Evolutionary conservation across 2,329 filamentous ascomycete genomes (phyloP).

Genomic region (Microsporum ferrugineum): DNA sequence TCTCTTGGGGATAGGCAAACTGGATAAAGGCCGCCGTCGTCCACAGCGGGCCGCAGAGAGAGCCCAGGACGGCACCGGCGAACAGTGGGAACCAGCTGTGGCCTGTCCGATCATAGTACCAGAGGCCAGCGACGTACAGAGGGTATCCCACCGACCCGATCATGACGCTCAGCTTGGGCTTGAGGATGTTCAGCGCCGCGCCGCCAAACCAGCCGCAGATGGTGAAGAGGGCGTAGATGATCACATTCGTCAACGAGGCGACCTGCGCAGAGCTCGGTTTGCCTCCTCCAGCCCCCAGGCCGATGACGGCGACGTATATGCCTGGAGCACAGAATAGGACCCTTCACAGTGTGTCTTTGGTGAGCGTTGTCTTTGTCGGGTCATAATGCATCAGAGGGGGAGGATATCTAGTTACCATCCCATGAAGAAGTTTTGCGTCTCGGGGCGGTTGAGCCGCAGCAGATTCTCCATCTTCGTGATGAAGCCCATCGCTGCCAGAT

Average conservation of each 20-base stretch:
- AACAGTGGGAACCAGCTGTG: conserved; percentile 31
- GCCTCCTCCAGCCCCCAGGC: background rate
- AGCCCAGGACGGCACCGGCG: conserved; percentile 29
- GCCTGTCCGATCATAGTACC: conserved; percentile 31
- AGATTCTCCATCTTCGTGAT: background rate
- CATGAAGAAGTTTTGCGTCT: background rate
- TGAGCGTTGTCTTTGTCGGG: background rate
- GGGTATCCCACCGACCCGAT: conserved; percentile 26
- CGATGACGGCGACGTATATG: background rate
- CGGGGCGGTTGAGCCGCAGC: background rate
- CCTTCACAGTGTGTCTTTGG: background rate
- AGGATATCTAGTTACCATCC: background rate
- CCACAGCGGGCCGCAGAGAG: conserved; percentile 33
- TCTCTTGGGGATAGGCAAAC: conserved; percentile 67
- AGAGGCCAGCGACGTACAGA: conserved; percentile 29
- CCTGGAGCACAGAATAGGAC: background rate
- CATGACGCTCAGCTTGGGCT: conserved; percentile 21
- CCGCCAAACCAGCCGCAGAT: conserved; percentile 47
- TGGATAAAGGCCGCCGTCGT: conserved; percentile 32
- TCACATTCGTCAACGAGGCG: conserved; percentile 34
- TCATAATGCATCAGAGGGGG: background rate
- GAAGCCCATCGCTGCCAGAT: background rate
- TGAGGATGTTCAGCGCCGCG: conserved; percentile 23
- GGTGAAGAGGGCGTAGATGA: conserved; percentile 54
- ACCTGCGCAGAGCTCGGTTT: conserved; percentile 1